These are phyloP conservation scores for Silene vulgaris DNA, from an alignment of 179 eudicot genomes.

Conservation along the genomic window DNA sequence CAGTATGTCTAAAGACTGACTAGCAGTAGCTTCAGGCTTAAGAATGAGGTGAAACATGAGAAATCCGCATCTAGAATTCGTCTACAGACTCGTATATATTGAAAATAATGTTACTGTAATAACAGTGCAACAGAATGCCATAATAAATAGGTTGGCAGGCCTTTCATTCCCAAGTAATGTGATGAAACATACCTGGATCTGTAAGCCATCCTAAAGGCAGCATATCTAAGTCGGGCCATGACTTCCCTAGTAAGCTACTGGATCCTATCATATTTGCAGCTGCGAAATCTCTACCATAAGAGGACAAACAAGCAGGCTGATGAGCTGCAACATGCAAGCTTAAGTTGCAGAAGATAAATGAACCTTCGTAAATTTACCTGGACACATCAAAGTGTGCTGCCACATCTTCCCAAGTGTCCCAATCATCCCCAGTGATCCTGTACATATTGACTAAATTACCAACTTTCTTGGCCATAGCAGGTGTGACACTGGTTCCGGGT, in stretches of 20 bases:
- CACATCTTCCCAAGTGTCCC: slow-evolving; percentile 92
- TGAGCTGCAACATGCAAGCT: background rate
- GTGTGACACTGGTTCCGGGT: slow-evolving; percentile 85
- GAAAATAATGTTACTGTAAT: too few relatives aligned
- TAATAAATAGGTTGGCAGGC: background rate
- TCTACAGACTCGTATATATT: too few relatives aligned
- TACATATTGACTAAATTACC: slow-evolving; percentile 72
- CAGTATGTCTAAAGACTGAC: too few relatives aligned
- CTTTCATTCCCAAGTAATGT: background rate
- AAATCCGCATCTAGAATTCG: too few relatives aligned
- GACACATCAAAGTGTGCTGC: slow-evolving; percentile 66
- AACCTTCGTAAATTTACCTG: slow-evolving; percentile 36
- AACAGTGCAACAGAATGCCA: background rate
- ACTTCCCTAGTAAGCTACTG: slow-evolving; percentile 58
- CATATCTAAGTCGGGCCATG: slow-evolving; percentile 99
- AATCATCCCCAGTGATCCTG: slow-evolving; percentile 89
- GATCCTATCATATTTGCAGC: slow-evolving; percentile 74
- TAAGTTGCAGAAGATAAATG: background rate
- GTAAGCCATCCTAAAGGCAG: slow-evolving; percentile 95
- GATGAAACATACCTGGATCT: slow-evolving; percentile 47
- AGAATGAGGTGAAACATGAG: too few relatives aligned
- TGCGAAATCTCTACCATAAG: slow-evolving; percentile 51
- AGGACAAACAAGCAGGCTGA: background rate
- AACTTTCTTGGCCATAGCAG: slow-evolving; percentile 69
- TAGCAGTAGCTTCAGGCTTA: too few relatives aligned